Evolutionary conservation across 495 filamentous ascomycete species (phyloP).

Genomic region (Aspergillus incahuasiensis): DNA sequence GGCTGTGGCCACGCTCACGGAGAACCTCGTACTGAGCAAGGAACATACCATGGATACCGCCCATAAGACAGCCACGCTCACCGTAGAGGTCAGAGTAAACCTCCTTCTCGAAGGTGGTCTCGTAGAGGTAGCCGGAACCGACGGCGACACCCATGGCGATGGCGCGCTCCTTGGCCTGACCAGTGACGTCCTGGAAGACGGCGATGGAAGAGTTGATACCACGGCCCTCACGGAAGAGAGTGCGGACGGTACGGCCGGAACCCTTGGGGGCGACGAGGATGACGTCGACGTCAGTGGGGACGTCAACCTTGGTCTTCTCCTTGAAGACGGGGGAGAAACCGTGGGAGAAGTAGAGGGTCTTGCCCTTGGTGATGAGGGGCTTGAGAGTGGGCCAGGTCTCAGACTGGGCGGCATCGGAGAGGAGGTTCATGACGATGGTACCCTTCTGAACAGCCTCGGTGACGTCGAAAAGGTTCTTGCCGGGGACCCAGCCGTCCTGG

Average conservation of each 20-base stretch:
- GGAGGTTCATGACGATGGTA: conserved; percentile 97
- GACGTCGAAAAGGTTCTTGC: conserved; percentile 96
- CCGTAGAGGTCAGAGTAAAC: conserved; percentile 99
- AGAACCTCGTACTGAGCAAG: conserved; percentile 99
- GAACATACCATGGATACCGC: conserved; percentile 99
- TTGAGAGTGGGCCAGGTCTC: conserved; percentile 99
- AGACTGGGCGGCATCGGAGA: conserved; percentile 93
- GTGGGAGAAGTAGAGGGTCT: conserved; percentile 99
- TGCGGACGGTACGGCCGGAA: conserved; percentile 95
- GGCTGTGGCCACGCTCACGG: conserved; percentile 93
- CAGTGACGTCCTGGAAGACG: conserved; percentile 97
- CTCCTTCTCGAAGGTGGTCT: conserved; percentile 99
- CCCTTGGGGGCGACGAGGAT: conserved; percentile 99
- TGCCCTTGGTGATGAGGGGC: conserved; percentile 96
- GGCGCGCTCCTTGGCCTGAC: conserved; percentile 97
- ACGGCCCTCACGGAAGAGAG: conserved; percentile 94
- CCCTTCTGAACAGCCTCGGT: conserved; percentile 91
- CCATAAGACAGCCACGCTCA: conserved; percentile 99
- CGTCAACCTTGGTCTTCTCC: conserved; percentile 96
- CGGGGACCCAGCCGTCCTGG: conserved; percentile 96
- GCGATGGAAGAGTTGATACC: conserved; percentile 99
- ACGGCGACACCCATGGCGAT: conserved; percentile 94
- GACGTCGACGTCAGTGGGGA: conserved; percentile 91
- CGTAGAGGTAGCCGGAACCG: conserved; percentile 96
- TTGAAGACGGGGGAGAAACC: conserved; percentile 99